Percentiles rank a stretch among this genome's conserved stretches.
Conservation (phyloP, 2,329 filamentous ascomycete genomes). For the Colletotrichum costaricense region DNA sequence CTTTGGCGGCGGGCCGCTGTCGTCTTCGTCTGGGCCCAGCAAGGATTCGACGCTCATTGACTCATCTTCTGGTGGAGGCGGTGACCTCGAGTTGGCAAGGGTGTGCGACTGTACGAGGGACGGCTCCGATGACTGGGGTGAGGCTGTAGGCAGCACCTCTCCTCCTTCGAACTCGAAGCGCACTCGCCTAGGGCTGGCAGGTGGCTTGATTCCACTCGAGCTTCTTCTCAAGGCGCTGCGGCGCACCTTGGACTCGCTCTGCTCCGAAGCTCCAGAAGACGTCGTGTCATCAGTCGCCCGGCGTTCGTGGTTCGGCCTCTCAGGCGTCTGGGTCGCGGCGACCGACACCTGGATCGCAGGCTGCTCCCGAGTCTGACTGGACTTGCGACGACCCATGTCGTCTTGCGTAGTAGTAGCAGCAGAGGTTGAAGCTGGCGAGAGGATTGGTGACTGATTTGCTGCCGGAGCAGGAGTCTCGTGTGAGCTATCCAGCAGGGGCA, state of each 20-base stretch:
- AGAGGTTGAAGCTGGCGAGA: constrained; percentile 36
- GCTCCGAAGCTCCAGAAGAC: constrained; percentile 64
- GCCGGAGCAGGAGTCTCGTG: constrained; percentile 40
- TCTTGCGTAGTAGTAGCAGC: neutral
- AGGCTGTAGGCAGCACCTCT: constrained; percentile 70
- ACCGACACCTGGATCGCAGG: constrained; percentile 14
- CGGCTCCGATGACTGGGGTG: constrained; percentile 56
- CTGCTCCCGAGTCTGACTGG: constrained; percentile 1
- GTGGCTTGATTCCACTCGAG: constrained; percentile 60
- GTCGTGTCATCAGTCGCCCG: constrained; percentile 58
- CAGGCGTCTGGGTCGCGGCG: constrained; percentile 34
- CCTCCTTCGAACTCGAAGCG: constrained; percentile 71
- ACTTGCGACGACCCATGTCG: constrained; percentile 24
- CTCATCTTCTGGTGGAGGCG: constrained; percentile 41
- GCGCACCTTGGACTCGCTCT: constrained; percentile 60
- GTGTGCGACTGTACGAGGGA: constrained; percentile 43
- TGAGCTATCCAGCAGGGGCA: constrained; percentile 68
- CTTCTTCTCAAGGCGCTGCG: constrained; percentile 69
- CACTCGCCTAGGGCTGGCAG: constrained; percentile 68
- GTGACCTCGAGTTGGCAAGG: constrained; percentile 39
- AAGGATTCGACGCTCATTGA: constrained; percentile 44
- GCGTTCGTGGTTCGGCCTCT: constrained; percentile 50
- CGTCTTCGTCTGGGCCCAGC: constrained; percentile 51
- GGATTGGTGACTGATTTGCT: constrained; percentile 36
- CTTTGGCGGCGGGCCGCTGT: constrained; percentile 57